These are phyloP conservation scores for Colletotrichum filicis DNA, from an alignment of 2,329 filamentous ascomycete genomes.

Conservation along the genomic window DNA sequence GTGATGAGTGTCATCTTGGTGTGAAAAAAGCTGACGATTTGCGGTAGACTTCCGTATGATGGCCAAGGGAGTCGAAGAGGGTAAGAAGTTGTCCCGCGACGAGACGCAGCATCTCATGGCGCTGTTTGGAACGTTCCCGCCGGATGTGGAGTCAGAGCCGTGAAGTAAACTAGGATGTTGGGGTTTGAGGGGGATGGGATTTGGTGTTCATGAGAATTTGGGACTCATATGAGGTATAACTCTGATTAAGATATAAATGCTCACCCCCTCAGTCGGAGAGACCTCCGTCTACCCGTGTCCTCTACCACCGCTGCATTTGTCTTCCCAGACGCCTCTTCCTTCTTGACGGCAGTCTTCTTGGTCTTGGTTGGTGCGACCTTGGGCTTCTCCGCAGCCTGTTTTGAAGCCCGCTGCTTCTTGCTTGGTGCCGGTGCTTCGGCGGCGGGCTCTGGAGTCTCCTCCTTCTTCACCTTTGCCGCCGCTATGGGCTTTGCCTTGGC, in stretches of 20 bases:
- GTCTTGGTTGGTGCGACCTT: conserved; percentile 34
- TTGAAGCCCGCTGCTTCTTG: conserved; percentile 40
- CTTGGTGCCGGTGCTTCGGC: conserved; percentile 26
- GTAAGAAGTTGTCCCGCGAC: conserved; percentile 40
- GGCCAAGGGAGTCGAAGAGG: conserved; percentile 41
- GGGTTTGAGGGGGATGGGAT: background rate
- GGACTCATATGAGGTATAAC: background rate
- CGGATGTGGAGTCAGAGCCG: conserved; percentile 47
- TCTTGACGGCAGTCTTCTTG: conserved; percentile 22
- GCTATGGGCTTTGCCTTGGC: background rate
- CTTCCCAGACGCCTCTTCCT: background rate
- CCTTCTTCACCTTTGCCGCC: conserved; percentile 8
- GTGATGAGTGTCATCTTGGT: background rate
- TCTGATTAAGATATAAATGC: conserved; percentile 7
- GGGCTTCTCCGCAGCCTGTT: conserved; percentile 38
- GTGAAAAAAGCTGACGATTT: conserved; percentile 1
- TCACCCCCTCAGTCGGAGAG: conserved; percentile 40
- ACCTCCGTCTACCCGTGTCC: conserved; percentile 40
- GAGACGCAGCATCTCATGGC: conserved; percentile 48
- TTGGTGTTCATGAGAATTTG: background rate
- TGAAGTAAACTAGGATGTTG: conserved; percentile 24
- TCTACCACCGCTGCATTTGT: conserved; percentile 20
- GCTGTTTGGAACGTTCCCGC: conserved; percentile 49
- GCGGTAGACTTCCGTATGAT: conserved; percentile 48
- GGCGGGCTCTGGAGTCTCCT: conserved; percentile 27